phyloP scores from a whole-genome alignment of 2,329 filamentous ascomycete species.

The Sclerotiophoma versabilis region DNA sequence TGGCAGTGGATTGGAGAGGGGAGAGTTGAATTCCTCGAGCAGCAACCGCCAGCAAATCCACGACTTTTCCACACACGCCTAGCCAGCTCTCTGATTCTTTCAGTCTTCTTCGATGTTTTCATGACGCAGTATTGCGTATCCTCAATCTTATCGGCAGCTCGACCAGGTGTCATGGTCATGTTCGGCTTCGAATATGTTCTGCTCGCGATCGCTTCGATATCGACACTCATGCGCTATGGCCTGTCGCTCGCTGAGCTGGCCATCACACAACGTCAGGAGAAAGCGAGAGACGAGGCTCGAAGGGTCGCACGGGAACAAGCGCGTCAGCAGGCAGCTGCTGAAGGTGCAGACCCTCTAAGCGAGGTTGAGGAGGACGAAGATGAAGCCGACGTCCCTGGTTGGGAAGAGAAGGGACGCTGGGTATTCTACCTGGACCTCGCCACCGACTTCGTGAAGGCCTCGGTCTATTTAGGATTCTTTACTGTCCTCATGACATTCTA shows the following conservation, averaged over 20 bases:
- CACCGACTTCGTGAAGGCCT: constrained; percentile 88
- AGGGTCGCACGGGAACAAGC: constrained; percentile 67
- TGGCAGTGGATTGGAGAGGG: constrained; percentile 99
- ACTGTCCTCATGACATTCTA: constrained; percentile 92
- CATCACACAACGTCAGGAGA: constrained; percentile 77
- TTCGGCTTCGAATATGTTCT: constrained; percentile 98
- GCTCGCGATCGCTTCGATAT: constrained; percentile 77
- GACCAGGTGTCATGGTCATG: constrained; percentile 99
- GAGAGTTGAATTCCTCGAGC: constrained; percentile 90
- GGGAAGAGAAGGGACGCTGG: constrained; percentile 95
- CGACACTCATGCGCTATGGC: constrained; percentile 79
- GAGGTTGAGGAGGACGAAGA: constrained; percentile 78
- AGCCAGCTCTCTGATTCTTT: constrained; percentile 77
- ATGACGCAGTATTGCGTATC: constrained; percentile 83
- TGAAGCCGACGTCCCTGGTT: constrained; percentile 92
- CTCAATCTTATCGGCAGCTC: constrained; percentile 83
- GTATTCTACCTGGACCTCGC: constrained; percentile 86
- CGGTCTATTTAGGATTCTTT: constrained; percentile 92
- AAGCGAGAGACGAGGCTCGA: constrained; percentile 59
- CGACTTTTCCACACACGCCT: constrained; percentile 86
- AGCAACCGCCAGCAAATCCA: constrained; percentile 90
- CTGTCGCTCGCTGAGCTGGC: constrained; percentile 79
- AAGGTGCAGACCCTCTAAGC: constrained; percentile 48
- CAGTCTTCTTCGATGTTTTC: constrained; percentile 78
- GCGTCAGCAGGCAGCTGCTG: constrained; percentile 61